Conservation (phyloP, 2,329 filamentous ascomycete genomes). For the Calcarisporium arbuscula region DNA sequence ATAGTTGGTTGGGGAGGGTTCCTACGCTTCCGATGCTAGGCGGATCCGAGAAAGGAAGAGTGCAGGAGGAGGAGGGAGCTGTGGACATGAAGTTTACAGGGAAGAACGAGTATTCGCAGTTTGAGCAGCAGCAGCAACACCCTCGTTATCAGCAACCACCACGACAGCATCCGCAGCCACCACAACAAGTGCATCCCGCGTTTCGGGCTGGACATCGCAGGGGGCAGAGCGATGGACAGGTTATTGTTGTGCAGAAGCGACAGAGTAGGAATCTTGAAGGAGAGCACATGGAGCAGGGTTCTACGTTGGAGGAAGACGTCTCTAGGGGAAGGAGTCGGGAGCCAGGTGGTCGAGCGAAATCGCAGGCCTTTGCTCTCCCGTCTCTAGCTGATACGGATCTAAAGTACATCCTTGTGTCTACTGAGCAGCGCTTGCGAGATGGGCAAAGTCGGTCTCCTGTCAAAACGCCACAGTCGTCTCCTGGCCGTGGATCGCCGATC, state of each 20-base stretch:
- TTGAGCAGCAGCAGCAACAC: slow-evolving; percentile 1
- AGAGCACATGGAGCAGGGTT: too few relatives aligned
- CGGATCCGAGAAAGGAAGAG: slow-evolving; percentile 17
- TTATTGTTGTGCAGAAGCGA: slow-evolving; percentile 13
- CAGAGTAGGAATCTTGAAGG: too few relatives aligned
- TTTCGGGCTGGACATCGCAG: too few relatives aligned
- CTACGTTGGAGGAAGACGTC: too few relatives aligned
- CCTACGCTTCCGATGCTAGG: slow-evolving; percentile 31
- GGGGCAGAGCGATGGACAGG: too few relatives aligned
- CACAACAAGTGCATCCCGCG: too few relatives aligned
- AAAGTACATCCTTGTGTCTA: slow-evolving; percentile 44
- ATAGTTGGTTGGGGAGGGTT: slow-evolving; percentile 25
- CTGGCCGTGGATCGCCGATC: slow-evolving; percentile 15
- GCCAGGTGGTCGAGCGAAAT: slow-evolving; percentile 9
- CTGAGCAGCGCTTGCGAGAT: slow-evolving; percentile 43
- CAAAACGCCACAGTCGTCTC: slow-evolving; percentile 19
- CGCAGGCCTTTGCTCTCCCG: slow-evolving; percentile 15
- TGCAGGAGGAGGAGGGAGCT: slow-evolving; percentile 1
- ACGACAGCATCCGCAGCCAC: slow-evolving; percentile 2
- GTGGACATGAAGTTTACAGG: slow-evolving; percentile 7
- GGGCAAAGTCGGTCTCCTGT: slow-evolving; percentile 24
- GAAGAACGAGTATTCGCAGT: slow-evolving; percentile 7
- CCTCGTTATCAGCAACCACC: neutral
- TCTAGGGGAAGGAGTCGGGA: slow-evolving; percentile 6
- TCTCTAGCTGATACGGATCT: slow-evolving; percentile 40